These are phyloP conservation scores for Mangifera indica DNA, from an alignment of 345 rosid genomes.

Conservation along the genomic window DNA sequence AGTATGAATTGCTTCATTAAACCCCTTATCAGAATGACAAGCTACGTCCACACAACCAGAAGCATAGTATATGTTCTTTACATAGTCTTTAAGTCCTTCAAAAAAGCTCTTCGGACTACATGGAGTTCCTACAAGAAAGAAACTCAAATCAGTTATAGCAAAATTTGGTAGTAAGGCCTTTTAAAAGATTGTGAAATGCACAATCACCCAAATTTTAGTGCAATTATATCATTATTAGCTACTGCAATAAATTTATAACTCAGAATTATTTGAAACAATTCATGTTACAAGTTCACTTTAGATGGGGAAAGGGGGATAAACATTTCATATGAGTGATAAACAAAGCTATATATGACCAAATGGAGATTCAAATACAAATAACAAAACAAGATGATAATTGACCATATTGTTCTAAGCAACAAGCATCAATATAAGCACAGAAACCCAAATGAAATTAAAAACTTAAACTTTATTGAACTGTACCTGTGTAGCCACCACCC, in stretches of 20 bases:
- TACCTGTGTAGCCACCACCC: slow-evolving; percentile 86
- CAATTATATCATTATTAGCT: background rate
- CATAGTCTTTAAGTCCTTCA: slow-evolving; percentile 50
- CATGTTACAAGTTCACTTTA: background rate
- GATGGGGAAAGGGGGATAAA: no score
- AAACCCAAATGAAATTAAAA: background rate
- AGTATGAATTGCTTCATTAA: slow-evolving; percentile 52
- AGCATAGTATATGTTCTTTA: slow-evolving; percentile 42
- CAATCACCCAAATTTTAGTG: slow-evolving; percentile 6
- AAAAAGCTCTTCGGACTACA: slow-evolving; percentile 66
- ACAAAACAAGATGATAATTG: background rate
- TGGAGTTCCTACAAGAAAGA: slow-evolving; percentile 52
- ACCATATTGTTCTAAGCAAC: background rate
- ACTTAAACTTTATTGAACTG: background rate
- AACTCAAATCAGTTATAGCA: background rate
- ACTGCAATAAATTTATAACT: background rate
- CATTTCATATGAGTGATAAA: no score
- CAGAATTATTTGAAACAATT: background rate
- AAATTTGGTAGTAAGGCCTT: slow-evolving; percentile 10
- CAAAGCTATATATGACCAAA: no score
- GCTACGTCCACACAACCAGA: slow-evolving; percentile 67
- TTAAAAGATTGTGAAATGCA: slow-evolving; percentile 12
- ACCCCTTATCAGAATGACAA: slow-evolving; percentile 49
- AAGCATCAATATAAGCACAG: background rate
- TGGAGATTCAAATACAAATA: background rate